Evolutionary conservation across 2,329 filamentous ascomycete genomes (phyloP), one percentile per base, ranked within the genome.

Genomic region (Tympanopsis confertula): DNA sequence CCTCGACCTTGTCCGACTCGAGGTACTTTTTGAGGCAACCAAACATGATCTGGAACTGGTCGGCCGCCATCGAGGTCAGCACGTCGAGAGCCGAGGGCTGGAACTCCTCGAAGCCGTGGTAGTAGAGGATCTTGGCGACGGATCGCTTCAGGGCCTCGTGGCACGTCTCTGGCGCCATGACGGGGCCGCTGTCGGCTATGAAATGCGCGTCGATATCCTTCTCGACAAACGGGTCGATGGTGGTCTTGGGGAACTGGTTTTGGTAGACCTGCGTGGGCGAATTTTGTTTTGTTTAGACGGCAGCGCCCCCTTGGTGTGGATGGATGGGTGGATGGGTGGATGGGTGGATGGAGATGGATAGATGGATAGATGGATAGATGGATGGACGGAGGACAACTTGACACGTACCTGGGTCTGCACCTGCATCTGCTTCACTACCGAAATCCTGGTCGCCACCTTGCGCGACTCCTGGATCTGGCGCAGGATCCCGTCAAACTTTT

Each of bases 341-440:
- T n/a, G n/a, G n/a, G n/a, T n/a, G n/a, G n/a, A n/a, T n/a, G n/a
- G n/a, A n/a, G n/a, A 37, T 41, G 24, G 24, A 30, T 19, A 53
- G 49, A 29, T 45, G 20, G 32, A 22, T 39, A 37, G n/a, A 15
- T 40, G 2, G 35, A 22, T 33, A 10, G 39, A 20, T 36, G 32
- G 37, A 20, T 19, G 20, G 13, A 35, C 20, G 20, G 40, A 5
- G 19, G 35, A 40, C 19, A 5, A 26, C 36, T 5, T 28, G 19
- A 20, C 36, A 51, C 65, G 53, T 74, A 86, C 85, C 73, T 95
- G 91, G 37, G 87, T 86, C 57, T 98, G 91, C 38, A 96, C 76
- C 61, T 98, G 91, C 91, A 98, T 98, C 63, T 98, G 91, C 65
- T 96, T 98, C 56, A 98, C 91, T 43, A 98, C 86, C 36, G 86